Evolutionary conservation across 176 grass and related monocot genomes (phyloP), one percentile per base, ranked within the genome.

Genomic region (Areca catechu): DNA sequence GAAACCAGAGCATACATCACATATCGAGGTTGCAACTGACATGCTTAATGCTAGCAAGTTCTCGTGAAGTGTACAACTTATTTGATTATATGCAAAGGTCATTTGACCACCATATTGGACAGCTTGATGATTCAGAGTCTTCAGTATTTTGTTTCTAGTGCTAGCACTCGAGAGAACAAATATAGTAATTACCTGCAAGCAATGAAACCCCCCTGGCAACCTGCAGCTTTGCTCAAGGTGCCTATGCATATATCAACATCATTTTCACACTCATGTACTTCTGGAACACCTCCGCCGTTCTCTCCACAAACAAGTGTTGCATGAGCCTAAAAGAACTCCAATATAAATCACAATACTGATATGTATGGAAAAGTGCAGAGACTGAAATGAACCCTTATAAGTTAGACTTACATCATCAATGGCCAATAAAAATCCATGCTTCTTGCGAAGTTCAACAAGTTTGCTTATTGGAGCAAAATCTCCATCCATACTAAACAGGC

Each of bases 401-500:
- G 22, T 5, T 20, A 16, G 23, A 77, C 78, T 85, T 66, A 91
- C 87, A 82, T 91, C 86, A 77, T 91, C 83, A 75, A 97, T 91
- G 60, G 85, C 83, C 74, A 97, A 82, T 34, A 97, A 51, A 87
- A 97, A 91, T 16, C 66, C 76, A 63, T 91, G 83, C 62, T 97
- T 88, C 60, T 69, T 82, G 54, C 80, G 75, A 60, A 97, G 68
- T 29, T 78, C 49, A 52, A 80, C 87, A 77, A 97, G 81, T 57
- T 97, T 15, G 70, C 50, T 24, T 19, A 97, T 72, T 28, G 87
- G 93, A 70, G 84, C 87, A 62, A 92, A 88, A 76, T 98, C 93
- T 75, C 93, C 93, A 80, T 88, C 87, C 93, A 98, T 89, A 68
- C 84, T 89, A 68, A 98, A 98, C 30, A 98, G 67, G 62, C 93